Conservation (phyloP, 2,329 filamentous ascomycete genomes). For the Colletotrichum lini region DNA sequence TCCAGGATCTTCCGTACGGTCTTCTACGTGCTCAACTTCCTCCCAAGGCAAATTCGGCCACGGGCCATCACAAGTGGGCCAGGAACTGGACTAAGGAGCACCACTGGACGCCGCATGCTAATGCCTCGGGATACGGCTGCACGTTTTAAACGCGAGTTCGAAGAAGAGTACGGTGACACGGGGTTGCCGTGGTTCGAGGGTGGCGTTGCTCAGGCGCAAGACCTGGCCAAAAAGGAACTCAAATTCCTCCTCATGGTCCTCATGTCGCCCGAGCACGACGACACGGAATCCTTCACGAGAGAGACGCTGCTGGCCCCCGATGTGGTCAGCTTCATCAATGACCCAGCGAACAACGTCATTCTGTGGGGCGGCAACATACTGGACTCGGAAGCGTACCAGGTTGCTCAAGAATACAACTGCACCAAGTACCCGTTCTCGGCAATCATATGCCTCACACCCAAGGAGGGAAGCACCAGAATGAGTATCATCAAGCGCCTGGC, state of each 20-base stretch:
- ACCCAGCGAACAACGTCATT: slow-evolving; percentile 83
- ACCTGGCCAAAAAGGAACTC: slow-evolving; percentile 89
- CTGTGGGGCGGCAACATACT: slow-evolving; percentile 95
- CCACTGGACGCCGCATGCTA: slow-evolving; percentile 80
- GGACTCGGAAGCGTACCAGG: slow-evolving; percentile 95
- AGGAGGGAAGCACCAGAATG: slow-evolving; percentile 89
- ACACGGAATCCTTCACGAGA: slow-evolving; percentile 84
- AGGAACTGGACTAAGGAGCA: slow-evolving; percentile 68
- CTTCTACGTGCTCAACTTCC: slow-evolving; percentile 83
- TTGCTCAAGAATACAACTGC: slow-evolving; percentile 87
- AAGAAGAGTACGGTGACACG: slow-evolving; percentile 88
- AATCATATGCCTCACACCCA: slow-evolving; percentile 88
- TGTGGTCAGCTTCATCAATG: slow-evolving; percentile 80
- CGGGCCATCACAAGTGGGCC: slow-evolving; percentile 68
- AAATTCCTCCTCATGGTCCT: slow-evolving; percentile 93
- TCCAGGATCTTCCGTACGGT: slow-evolving; percentile 80
- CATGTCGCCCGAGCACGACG: slow-evolving; percentile 93
- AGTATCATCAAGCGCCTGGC: slow-evolving; percentile 85
- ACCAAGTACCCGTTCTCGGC: slow-evolving; percentile 94
- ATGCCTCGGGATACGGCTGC: slow-evolving; percentile 90
- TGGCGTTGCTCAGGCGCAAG: slow-evolving; percentile 92
- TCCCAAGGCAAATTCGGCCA: slow-evolving; percentile 76
- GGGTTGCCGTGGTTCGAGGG: slow-evolving; percentile 86
- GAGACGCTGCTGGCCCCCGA: slow-evolving; percentile 86
- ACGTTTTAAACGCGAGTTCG: slow-evolving; percentile 92